Base-by-base conservation (phyloP, 768 basidiomycete genomes). In the Lactifluus volemus region DNA sequence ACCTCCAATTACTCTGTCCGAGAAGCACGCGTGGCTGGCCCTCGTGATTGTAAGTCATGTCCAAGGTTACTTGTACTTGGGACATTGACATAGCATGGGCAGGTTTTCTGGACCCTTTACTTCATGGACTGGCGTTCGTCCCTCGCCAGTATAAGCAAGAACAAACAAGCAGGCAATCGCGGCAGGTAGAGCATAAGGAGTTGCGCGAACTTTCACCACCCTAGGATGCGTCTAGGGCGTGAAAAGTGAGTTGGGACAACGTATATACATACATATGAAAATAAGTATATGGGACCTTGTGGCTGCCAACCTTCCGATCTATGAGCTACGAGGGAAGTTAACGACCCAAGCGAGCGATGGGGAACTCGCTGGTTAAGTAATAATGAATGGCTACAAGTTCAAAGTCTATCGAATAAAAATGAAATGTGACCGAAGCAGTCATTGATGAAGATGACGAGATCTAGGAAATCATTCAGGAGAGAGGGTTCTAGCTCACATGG, bases 21-120 rank as follows among this genome's bases (percentile, higher is more conserved):
- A 57, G n/a, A 57, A 65, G 53, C 51, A 58, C 25, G 50, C 65
- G 11, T 68, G 68, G 68, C 42, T 63, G 45, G 67, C 65, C 3
- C 34, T 61, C 29, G 53, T 66, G 39, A 52, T 67, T 47, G 68
- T 69, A 56, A 17, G 62, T 71, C 8, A 14, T 45, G 3, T 39
- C 42, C 15, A 21, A 34, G 32, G 25, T 29, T 6, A n/a, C 11
- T 3, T 41, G 25, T 12, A 3, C 19, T 15, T 17, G 47, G n/a
- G 36, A 49, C 4, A 36, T 29, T 8, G 19, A 41, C n/a, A 8
- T 19, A 8, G 14, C 29, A 41, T 10, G 2, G 9, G 30, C 15
- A 50, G 49, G 21, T 50, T 49, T 50, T 49, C n/a, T 49, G 36
- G 19, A 29, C 12, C 11, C 30, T 60, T 30, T 57, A 49, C 21